Base-by-base conservation (phyloP, 2,329 filamentous ascomycete species). In the Cladophialophora psammophila region DNA sequence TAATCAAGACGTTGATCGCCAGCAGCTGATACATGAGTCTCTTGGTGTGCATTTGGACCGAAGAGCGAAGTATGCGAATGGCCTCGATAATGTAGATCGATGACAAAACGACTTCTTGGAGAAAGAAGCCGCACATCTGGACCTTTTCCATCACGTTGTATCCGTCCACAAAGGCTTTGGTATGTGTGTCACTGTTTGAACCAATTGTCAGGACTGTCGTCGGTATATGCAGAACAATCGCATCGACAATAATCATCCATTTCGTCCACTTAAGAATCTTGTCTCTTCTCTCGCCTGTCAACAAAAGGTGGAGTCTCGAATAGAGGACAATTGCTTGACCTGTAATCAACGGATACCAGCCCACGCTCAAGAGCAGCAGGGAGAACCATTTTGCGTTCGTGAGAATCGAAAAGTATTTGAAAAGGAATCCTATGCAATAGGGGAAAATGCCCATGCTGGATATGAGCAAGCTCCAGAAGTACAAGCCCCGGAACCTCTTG, bases 61-160 rank as follows among this genome's bases (percentile, higher is more conserved):
- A 80, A 9, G 82, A 71, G 7, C 79, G 80, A 60, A 87, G 77
- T 64, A 86, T 80, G 81, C 79, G 81, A 65, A 83, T 74, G 0
- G 85, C 85, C 69, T 87, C 84, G 74, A 76, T 78, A 64, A 88
- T 86, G 73, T 86, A 87, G 20, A 86, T 76, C 0, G 78, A 78
- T 0, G 84, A 86, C 58, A 87, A 80, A 67, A 86, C 78, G 59
- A 83, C 79, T 65, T 87, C 86, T 71, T 87, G 86, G 12, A 86
- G 62, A 70, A 83, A 86, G 72, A 87, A 87, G 7, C 84, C 78
- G 5, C 83, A 84, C 73, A 87, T 83, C 72, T 87, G 84, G 18
- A 87, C 79, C 73, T 84, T 84, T 69, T 87, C 86, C 77, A 85
- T 81, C 38, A 82, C 72, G 52, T 80, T 79, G 72, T 82, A 83